These are phyloP conservation scores for Mallotus nudiflorus DNA, from an alignment of 345 rosid genomes.

Conservation along the genomic window DNA sequence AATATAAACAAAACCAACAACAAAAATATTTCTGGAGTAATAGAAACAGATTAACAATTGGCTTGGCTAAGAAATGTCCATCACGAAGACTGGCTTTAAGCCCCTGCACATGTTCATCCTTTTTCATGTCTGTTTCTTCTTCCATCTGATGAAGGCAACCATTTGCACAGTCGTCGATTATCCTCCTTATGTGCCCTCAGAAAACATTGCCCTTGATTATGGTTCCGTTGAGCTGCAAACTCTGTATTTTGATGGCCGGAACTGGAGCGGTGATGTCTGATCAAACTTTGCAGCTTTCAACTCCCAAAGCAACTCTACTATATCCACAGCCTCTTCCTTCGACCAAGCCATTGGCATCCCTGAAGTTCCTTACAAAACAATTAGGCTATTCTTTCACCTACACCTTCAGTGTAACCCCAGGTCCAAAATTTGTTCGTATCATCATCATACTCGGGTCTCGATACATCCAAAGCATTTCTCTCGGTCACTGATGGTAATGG, in stretches of 20 bases:
- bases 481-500: slow-evolving; percentile 14
- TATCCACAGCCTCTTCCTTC: background rate
- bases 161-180: background rate
- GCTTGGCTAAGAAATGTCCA: background rate
- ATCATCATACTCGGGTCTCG: slow-evolving; percentile 14
- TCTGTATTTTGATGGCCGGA: slow-evolving; percentile 4
- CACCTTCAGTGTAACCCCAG: slow-evolving; percentile 22
- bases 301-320: background rate
- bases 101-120: background rate
- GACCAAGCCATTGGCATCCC: background rate
- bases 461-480: slow-evolving; percentile 17
- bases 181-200: slow-evolving; percentile 10
- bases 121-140: background rate
- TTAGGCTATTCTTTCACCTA: slow-evolving; percentile 25
- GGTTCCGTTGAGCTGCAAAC: slow-evolving; percentile 7
- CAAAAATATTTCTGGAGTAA: too few relatives aligned
- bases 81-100: background rate
- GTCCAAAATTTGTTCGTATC: slow-evolving; percentile 25
- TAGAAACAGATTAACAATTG: background rate
- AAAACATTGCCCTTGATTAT: slow-evolving; percentile 14
- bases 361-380: slow-evolving; percentile 10
- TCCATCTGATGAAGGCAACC: background rate
- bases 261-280: slow-evolving; percentile 13
- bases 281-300: slow-evolving; percentile 2
- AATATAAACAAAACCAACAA: too few relatives aligned